Conservation (phyloP, 148 eudicot species). For the Diospyros kaki region DNA sequence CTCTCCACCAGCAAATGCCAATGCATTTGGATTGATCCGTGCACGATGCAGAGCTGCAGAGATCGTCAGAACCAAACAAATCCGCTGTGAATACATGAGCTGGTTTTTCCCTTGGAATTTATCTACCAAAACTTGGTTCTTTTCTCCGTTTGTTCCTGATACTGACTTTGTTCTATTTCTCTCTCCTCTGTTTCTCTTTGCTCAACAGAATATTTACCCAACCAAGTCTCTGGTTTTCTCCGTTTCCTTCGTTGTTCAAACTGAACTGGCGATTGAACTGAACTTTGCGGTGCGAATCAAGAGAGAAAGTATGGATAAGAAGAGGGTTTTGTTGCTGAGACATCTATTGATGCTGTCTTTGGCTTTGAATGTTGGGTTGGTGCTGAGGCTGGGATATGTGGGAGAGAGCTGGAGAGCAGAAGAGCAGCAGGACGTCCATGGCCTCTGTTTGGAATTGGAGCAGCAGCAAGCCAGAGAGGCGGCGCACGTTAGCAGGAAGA, state of each 20-base stretch:
- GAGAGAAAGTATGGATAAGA: slow-evolving; percentile 13
- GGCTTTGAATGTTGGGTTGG: slow-evolving; percentile 67
- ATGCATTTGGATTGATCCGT: slow-evolving; percentile 6
- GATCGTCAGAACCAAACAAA: too few relatives aligned
- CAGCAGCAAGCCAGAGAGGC: slow-evolving; percentile 18
- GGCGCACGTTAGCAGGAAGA: slow-evolving; percentile 19
- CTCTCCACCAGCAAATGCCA: background rate
- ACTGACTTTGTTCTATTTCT: too few relatives aligned
- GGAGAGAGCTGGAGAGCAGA: slow-evolving; percentile 25
- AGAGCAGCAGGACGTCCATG: slow-evolving; percentile 15
- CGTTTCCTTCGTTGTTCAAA: background rate
- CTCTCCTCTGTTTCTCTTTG: too few relatives aligned
- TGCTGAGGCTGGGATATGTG: slow-evolving; percentile 41
- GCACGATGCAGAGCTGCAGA: too few relatives aligned
- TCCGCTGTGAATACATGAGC: too few relatives aligned
- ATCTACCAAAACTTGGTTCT: too few relatives aligned
- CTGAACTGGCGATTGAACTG: too few relatives aligned
- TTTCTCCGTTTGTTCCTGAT: background rate
- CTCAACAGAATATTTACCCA: too few relatives aligned
- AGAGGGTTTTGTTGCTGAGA: slow-evolving; percentile 23
- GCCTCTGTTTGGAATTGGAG: slow-evolving; percentile 28
- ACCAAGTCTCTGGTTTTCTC: background rate
- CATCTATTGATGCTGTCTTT: slow-evolving; percentile 62
- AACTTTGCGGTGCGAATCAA: background rate
- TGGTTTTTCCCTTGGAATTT: too few relatives aligned